Evolutionary conservation across 1,139 yeast genomes (phyloP), one percentile per base, ranked within the genome.

Genomic region (Magnusiomyces suaveolens): DNA sequence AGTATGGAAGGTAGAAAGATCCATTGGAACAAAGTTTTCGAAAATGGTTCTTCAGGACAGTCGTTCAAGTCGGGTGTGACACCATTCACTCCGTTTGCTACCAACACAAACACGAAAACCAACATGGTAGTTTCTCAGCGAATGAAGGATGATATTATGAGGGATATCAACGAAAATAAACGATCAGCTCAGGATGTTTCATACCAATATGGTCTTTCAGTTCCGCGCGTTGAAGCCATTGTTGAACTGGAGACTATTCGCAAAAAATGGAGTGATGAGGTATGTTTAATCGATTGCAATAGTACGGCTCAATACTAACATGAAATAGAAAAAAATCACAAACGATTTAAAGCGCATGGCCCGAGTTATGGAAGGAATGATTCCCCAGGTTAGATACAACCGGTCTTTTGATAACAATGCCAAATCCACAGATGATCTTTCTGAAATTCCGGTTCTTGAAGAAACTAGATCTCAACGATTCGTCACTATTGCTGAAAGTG

Each of bases 401-500:
- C 10, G 26, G n/a, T 2, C 32, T n/a, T n/a, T n/a, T 20, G 20
- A 29, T 8, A 51, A 50, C 41, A 51, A 50, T 23, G 43, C 46
- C 44, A 60, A 60, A 21, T 59, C 61, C 10, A 65, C 64, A 16
- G 71, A 69, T 55, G 66, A 71, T 56, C 62, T 71, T 67, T 85
- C 96, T n/a, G 97, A 92, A 75, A 87, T 90, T 74, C 96, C 97
- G 36, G 82, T 87, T 55, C 96, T 97, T 25, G 79, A 81, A 61
- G 87, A 84, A 70, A 87, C 96, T 1, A 76, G 84, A 60, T 83
- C 82, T 60, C 90, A 94, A 62, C 78, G 95, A 61, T 90, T 89
- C 74, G 72, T 88, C 67, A 85, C 95, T 24, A 84, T 92, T 67
- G 92, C 96, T 16, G 97, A 92, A 72, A 83, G 90, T 23, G 95